Evolutionary conservation across 192 early-diverging fungal genomes (phyloP).

Genomic region (Backusella parvicylindrica): DNA sequence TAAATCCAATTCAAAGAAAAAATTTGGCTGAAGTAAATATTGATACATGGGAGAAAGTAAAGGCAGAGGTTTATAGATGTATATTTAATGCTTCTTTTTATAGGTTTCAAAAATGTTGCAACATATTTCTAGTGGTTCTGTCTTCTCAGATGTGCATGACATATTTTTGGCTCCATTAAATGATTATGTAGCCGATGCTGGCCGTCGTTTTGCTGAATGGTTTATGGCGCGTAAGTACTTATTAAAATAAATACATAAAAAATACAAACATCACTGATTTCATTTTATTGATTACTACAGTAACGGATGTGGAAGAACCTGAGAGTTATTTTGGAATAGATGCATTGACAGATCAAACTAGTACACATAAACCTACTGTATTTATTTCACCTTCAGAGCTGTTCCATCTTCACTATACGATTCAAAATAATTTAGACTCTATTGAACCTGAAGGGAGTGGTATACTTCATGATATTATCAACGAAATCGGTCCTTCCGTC

Average conservation of each 20-base stretch:
- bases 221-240: slow-evolving; percentile 56
- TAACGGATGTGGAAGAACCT: slow-evolving; percentile 79
- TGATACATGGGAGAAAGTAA: background rate
- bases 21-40: slow-evolving; percentile 81
- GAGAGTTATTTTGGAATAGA: slow-evolving; percentile 91
- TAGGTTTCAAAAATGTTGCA: slow-evolving; percentile 85
- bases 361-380: slow-evolving; percentile 81
- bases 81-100: background rate
- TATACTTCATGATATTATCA: slow-evolving; percentile 62
- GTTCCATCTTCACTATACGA: slow-evolving; percentile 81
- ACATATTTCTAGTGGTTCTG: slow-evolving; percentile 65
- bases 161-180: slow-evolving; percentile 10
- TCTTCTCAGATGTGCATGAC: slow-evolving; percentile 1
- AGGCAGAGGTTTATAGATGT: background rate
- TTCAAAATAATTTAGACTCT: slow-evolving; percentile 77
- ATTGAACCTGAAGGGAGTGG: slow-evolving; percentile 66
- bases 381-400: slow-evolving; percentile 92
- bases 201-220: slow-evolving; percentile 77
- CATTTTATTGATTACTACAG: slow-evolving; percentile 22
- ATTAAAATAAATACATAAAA: background rate
- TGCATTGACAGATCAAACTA: slow-evolving; percentile 78
- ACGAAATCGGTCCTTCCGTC: slow-evolving; percentile 63
- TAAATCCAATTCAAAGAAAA: slow-evolving; percentile 89
- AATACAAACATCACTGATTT: background rate
- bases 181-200: slow-evolving; percentile 44